phyloP scores from a whole-genome alignment of 164 flowering plant genomes.

The Berberis thunbergii region DNA sequence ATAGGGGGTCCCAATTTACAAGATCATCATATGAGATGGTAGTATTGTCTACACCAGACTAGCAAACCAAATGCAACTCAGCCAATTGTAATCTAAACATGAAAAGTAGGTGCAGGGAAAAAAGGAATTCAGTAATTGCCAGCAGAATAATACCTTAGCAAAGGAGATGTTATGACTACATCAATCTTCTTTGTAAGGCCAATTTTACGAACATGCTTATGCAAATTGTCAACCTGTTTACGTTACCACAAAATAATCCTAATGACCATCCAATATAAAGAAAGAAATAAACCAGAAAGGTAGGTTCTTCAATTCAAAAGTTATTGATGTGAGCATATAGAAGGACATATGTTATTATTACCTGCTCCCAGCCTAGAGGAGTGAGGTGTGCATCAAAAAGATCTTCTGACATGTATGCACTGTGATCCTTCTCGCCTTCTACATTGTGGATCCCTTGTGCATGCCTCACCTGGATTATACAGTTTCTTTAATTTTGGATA shows the following conservation, averaged over 20 bases:
- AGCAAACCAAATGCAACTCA: not conserved
- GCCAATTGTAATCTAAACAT: not conserved
- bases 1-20: too few relatives aligned
- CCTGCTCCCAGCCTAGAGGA: slow-evolving; percentile 1
- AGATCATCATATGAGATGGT: too few relatives aligned
- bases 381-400: not conserved
- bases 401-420: not conserved
- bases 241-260: slow-evolving; percentile 3
- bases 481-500: not conserved
- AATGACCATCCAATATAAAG: not conserved
- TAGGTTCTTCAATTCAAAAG: not conserved
- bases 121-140: not conserved
- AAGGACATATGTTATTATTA: not conserved
- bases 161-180: slow-evolving; percentile 2
- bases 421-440: not conserved
- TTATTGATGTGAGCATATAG: not conserved
- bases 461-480: slow-evolving; percentile 1
- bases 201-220: slow-evolving; percentile 52
- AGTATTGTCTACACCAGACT: not conserved
- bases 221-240: slow-evolving; percentile 72
- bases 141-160: not conserved
- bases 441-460: slow-evolving; percentile 2
- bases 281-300: not conserved
- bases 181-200: slow-evolving; percentile 31
- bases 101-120: not conserved